Conservation (phyloP, 345 rosid genomes). For the Eucalyptus fibrosa region DNA sequence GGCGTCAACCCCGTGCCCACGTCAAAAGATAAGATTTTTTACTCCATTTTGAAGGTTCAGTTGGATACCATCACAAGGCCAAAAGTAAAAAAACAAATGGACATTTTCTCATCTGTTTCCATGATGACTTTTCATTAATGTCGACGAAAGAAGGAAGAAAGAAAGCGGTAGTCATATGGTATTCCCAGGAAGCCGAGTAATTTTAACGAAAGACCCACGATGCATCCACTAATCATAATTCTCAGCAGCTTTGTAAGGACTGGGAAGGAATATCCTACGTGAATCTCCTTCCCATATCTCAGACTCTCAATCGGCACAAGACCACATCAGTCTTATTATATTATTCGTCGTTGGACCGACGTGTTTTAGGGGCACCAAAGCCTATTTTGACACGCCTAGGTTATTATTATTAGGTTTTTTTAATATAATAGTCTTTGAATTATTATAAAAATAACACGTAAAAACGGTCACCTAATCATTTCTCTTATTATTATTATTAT, state of each 20-base stretch:
- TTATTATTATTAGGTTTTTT: background rate
- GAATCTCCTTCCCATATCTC: background rate
- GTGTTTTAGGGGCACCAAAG: background rate
- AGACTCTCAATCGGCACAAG: background rate
- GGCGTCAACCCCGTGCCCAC: background rate
- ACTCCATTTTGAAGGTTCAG: background rate
- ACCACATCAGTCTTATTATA: background rate
- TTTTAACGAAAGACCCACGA: background rate
- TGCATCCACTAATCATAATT: background rate
- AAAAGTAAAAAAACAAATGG: background rate
- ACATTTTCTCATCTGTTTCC: background rate
- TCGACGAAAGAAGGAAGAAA: background rate
- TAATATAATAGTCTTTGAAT: too few relatives aligned
- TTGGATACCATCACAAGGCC: background rate
- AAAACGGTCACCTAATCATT: too few relatives aligned
- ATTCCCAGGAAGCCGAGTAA: background rate
- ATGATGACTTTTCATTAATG: background rate
- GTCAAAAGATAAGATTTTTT: background rate
- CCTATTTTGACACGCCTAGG: background rate
- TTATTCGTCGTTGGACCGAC: background rate
- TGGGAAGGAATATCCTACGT: background rate
- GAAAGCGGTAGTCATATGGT: background rate
- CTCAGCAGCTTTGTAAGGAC: background rate
- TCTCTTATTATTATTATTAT: background rate
- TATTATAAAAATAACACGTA: too few relatives aligned